Base-by-base conservation (phyloP, 305 asterid genomes). In the Plantago lanceolata region DNA sequence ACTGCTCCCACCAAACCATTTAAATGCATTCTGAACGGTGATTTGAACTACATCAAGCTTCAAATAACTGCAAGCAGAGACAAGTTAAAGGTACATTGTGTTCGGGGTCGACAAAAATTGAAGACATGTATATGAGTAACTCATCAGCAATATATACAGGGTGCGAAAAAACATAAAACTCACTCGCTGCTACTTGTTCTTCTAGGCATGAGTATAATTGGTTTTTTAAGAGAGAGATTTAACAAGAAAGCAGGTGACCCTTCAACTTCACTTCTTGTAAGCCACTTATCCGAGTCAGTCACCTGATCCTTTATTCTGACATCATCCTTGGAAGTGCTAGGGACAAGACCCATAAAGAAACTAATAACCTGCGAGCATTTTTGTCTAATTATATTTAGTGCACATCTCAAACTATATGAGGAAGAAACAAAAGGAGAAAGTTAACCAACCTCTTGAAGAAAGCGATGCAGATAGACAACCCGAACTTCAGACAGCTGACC, bases 401-500 rank as follows among this genome's bases (percentile, higher is more conserved):
- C 61, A 57, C 9, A 48, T 67, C 19, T 49, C 31, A 37, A 54
- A 63, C 56, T 19, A 71, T 28, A 48, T 63, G 63, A 20, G 56
- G 54, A 59, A 18, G 17, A 61, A 16, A 5, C 55, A 54, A 55
- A 45, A 66, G 49, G 19, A 57, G 50, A 65, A 67, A 50, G 48
- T 44, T 55, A 24, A 68, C 65, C 52, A 31, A 85, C 98, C 98
- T 92, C 98, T 75, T 89, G 96, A 68, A 92, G 78, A 73, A 92
- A 92, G 59, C 98, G 96, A 75, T 92, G 89, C 84, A 92, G 75
- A 80, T 81, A 92, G 74, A 92, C 83, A 76, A 92, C 35, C 54
- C 91, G 89, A 61, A 92, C 96, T 87, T 92, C 98, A 59, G 96
- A 92, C 40, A 92, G 89, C 79, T 92, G 86, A 56, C 98, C 98